These are phyloP conservation scores for Hyaloscypha hepaticicola DNA, from an alignment of 495 filamentous ascomycete species.

Conservation along the genomic window DNA sequence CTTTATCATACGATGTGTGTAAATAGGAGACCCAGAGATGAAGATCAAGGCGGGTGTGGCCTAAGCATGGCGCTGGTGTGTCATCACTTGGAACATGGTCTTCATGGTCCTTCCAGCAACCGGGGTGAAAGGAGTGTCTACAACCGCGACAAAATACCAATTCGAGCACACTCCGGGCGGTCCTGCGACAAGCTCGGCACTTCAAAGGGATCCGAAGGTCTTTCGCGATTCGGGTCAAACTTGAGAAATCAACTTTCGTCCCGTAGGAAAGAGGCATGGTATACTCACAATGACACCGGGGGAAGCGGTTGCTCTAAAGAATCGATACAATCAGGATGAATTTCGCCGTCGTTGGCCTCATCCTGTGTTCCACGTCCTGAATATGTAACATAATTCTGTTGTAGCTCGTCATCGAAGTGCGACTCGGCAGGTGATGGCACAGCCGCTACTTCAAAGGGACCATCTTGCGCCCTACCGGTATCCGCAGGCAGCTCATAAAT, in stretches of 20 bases:
- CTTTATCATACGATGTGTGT: background rate
- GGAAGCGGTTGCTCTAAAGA: background rate
- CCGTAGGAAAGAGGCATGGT: background rate
- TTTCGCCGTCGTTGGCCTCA: background rate
- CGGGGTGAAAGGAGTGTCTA: background rate
- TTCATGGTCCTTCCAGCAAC: background rate
- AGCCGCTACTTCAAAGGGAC: background rate
- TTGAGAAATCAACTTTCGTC: background rate
- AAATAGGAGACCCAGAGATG: constrained; percentile 3
- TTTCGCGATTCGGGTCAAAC: constrained; percentile 1
- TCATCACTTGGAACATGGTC: background rate
- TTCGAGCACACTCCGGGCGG: background rate
- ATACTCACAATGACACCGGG: background rate
- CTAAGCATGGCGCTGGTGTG: constrained; percentile 1
- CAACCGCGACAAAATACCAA: constrained; percentile 2
- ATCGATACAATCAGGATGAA: background rate
- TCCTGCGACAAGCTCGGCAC: background rate
- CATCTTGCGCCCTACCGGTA: background rate
- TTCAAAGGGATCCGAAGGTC: background rate
- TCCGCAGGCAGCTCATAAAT: background rate
- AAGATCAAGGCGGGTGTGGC: background rate
- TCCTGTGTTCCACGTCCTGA: background rate
- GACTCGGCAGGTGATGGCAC: background rate
- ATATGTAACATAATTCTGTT: background rate
- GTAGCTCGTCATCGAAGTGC: background rate